phyloP scores from a whole-genome alignment of 768 basidiomycete species.

The Termitomyces sp. region DNA sequence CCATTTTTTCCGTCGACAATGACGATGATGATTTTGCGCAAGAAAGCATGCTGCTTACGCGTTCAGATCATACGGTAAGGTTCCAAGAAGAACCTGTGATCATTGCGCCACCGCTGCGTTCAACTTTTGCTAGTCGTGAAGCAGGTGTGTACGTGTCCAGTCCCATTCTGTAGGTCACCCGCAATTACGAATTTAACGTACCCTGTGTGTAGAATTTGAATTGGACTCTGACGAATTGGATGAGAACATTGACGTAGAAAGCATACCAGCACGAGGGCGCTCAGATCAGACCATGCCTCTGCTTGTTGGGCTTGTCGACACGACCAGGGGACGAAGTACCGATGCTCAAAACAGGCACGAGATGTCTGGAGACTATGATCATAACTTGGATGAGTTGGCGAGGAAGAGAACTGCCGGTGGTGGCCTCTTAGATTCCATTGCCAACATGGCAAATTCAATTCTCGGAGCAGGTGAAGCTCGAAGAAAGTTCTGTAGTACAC shows the following conservation, averaged over 20 bases:
- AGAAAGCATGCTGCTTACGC: slow-evolving; percentile 26
- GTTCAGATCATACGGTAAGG: slow-evolving; percentile 45
- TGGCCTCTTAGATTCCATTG: slow-evolving; percentile 72
- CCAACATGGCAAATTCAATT: slow-evolving; percentile 96
- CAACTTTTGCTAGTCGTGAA: slow-evolving; percentile 74
- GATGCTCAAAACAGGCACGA: slow-evolving; percentile 43
- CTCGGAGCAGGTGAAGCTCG: slow-evolving; percentile 73
- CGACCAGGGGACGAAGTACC: slow-evolving; percentile 44
- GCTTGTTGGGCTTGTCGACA: slow-evolving; percentile 74
- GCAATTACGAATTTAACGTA: slow-evolving; percentile 7
- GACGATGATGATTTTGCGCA: slow-evolving; percentile 49
- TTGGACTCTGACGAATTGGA: slow-evolving; percentile 82
- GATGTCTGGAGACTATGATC: slow-evolving; percentile 27
- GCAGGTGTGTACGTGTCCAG: slow-evolving; percentile 55
- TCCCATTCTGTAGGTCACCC: background rate
- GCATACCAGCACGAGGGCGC: slow-evolving; percentile 25
- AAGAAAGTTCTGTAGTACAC: slow-evolving; percentile 14
- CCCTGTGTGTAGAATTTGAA: slow-evolving; percentile 60
- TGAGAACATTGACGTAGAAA: slow-evolving; percentile 29
- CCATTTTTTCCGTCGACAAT: slow-evolving; percentile 55
- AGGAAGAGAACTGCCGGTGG: slow-evolving; percentile 65
- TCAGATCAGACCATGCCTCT: slow-evolving; percentile 63
- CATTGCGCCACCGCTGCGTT: slow-evolving; percentile 64
- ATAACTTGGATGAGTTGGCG: slow-evolving; percentile 72
- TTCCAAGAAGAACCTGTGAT: slow-evolving; percentile 69